Evolutionary conservation across 805 yeast species (phyloP), one percentile per base, ranked within the genome.

Genomic region (Wickerhamomyces hampshirensis): DNA sequence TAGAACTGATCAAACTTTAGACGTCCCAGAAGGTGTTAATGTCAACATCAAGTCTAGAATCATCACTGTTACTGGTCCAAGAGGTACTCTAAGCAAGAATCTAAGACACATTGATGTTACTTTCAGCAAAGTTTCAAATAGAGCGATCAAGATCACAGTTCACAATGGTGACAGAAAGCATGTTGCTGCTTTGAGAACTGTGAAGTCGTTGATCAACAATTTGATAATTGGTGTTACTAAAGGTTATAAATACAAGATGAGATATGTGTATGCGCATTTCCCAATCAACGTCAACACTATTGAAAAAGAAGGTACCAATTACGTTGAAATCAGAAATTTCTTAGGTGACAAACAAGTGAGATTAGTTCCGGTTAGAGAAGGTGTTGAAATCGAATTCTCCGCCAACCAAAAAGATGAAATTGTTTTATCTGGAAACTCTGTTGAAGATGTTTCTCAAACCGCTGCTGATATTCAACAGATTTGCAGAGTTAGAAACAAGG

Each of bases 181-280:
- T 75, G 98, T 91, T 69, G 98, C 98, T 67, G 84, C 96, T 65
- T 78, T 93, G 69, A 89, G 98, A 80, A 91, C 98, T 50, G 98
- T 93, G 68, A 88, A 87, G 75, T 86, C 98, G 51, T 75, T 93
- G 67, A 77, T 93, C 60, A 66, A 85, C 66, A 93, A 93, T 85
- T 71, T 93, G 80, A 69, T 93, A 72, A 85, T 84, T 57, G 98
- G 98, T 84, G 98, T 93, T 67, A 93, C 98, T 68, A 81, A 81
- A 77, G 98, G 98, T 72, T 91, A 74, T 95, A 82, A 84, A 75
- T 93, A 93, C 91, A 93, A 93, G 85, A 84, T 93, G 96, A 88
- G 97, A 80, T 88, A 87, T 70, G 98, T 93, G 50, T 94, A 91
- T 68, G 98, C 98, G 82, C 98, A 93, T 86, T 93, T 93, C 95